Conservation (phyloP, 2,329 filamentous ascomycete genomes). For the Epichloe elymi region DNA sequence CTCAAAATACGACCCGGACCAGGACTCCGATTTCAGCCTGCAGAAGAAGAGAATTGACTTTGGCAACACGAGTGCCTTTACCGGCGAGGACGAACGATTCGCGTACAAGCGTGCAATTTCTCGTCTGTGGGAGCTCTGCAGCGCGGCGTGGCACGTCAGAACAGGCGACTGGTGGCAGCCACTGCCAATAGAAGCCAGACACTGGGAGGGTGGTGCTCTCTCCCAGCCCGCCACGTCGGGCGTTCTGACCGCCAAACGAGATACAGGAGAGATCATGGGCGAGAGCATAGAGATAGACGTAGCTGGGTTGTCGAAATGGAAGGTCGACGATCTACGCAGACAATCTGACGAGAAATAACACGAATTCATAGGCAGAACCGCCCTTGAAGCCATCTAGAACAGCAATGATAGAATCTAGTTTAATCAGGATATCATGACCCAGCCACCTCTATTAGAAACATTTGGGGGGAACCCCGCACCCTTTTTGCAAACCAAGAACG, state of each 20-base stretch:
- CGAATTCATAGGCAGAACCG: not conserved
- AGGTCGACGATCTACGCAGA: conserved; percentile 20
- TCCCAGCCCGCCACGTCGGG: conserved; percentile 11
- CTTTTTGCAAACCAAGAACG: not conserved
- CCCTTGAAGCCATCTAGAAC: too few relatives aligned
- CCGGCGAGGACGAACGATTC: conserved; percentile 70
- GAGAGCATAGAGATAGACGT: conserved; percentile 22
- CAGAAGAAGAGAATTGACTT: conserved; percentile 44
- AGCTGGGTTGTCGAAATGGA: conserved; percentile 26
- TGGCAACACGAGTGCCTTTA: conserved; percentile 52
- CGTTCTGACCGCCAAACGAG: not conserved
- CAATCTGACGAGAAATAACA: conserved; percentile 7
- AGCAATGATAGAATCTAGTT: too few relatives aligned
- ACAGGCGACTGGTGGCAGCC: conserved; percentile 60
- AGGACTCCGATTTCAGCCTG: conserved; percentile 41
- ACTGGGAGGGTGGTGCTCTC: conserved; percentile 44
- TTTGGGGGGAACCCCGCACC: too few relatives aligned
- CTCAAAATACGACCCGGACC: conserved; percentile 39
- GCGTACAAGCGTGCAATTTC: conserved; percentile 67
- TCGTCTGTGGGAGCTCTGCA: conserved; percentile 73
- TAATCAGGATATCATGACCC: too few relatives aligned
- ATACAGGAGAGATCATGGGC: conserved; percentile 19
- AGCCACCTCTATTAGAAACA: not conserved
- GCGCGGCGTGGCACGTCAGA: conserved; percentile 56
- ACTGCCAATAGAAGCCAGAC: conserved; percentile 45